A percentile compares a stretch with the other conserved stretches of the same genome.
Conservation (phyloP, 805 yeast species). For the Saccharomycopsis fodiens region DNA sequence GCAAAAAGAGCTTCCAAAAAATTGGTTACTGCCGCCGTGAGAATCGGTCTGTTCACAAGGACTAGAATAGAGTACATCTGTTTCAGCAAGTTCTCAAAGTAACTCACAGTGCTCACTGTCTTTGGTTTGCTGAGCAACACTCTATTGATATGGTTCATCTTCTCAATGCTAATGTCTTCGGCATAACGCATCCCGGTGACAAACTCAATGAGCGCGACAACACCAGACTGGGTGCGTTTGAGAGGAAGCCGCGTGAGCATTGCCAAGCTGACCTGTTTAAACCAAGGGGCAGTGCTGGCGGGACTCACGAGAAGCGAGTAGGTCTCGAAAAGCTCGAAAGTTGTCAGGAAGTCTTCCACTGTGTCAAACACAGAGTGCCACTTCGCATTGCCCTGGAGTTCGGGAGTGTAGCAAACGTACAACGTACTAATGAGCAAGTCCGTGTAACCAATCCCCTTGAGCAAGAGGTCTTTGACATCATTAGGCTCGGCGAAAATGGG, state of each 20-base stretch:
- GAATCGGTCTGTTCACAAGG: conserved; percentile 51
- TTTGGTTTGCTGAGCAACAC: conserved; percentile 60
- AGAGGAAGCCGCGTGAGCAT: conserved; percentile 49
- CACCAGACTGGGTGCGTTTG: conserved; percentile 56
- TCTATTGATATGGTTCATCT: conserved; percentile 58
- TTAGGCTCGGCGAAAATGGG: conserved; percentile 28
- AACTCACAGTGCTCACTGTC: conserved; percentile 36
- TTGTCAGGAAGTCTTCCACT: conserved; percentile 43
- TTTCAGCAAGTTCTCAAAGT: conserved; percentile 49
- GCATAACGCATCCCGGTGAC: conserved; percentile 68
- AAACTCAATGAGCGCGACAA: conserved; percentile 66
- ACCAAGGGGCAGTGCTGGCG: conserved; percentile 34
- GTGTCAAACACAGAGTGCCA: conserved; percentile 21
- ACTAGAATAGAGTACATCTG: conserved; percentile 59
- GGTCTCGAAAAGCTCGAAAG: conserved; percentile 57
- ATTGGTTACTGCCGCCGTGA: conserved; percentile 49
- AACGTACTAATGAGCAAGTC: conserved; percentile 48
- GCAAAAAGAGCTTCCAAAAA: conserved; percentile 44
- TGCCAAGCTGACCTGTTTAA: conserved; percentile 38
- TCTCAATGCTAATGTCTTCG: conserved; percentile 59
- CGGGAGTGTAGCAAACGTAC: conserved; percentile 33
- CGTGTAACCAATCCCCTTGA: conserved; percentile 61
- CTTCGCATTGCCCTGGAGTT: conserved; percentile 5
- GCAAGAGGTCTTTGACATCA: conserved; percentile 44
- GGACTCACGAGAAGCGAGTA: conserved; percentile 49